Percentiles rank a stretch among this genome's conserved stretches.
phyloP scores from a whole-genome alignment of 225 moss, liverwort and hornwort species.

The Bryoerythrophyllum caledonicum region DNA sequence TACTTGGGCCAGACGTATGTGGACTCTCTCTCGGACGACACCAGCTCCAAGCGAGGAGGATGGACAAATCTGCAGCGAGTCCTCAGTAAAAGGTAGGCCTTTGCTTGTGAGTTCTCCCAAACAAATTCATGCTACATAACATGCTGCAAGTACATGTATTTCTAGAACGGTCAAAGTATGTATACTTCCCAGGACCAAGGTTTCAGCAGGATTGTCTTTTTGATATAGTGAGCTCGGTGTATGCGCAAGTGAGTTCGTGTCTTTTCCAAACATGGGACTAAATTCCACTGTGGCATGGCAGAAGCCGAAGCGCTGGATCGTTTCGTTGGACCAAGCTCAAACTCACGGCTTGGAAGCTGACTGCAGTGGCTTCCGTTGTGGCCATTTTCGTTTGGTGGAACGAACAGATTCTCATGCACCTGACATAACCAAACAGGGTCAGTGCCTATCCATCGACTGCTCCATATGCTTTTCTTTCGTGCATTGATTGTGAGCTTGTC shows the following conservation, averaged over 20 bases:
- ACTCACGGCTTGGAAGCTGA: slow-evolving; percentile 30
- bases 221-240: neutral
- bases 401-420: slow-evolving; percentile 23
- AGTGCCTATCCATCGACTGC: neutral
- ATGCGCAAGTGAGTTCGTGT: neutral
- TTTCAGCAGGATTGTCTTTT: neutral
- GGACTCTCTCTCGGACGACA: slow-evolving; percentile 50
- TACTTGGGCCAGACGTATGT: slow-evolving; percentile 80
- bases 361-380: slow-evolving; percentile 30
- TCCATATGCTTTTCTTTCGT: neutral
- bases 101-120: slow-evolving; percentile 39
- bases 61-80: slow-evolving; percentile 77
- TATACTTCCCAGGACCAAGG: neutral
- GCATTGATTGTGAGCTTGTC: slow-evolving; percentile 2
- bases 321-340: slow-evolving; percentile 40
- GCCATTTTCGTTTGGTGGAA: slow-evolving; percentile 29
- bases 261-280: slow-evolving; percentile 5
- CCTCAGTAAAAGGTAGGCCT: slow-evolving; percentile 68
- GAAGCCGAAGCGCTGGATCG: slow-evolving; percentile 32
- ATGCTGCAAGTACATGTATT: neutral
- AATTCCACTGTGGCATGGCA: slow-evolving; percentile 22
- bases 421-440: slow-evolving; percentile 11
- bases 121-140: slow-evolving; percentile 58
- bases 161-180: slow-evolving; percentile 4
- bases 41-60: slow-evolving; percentile 51